Base-by-base conservation (phyloP, 2,329 filamentous ascomycete genomes). In the Orbilia ellipsospora region DNA sequence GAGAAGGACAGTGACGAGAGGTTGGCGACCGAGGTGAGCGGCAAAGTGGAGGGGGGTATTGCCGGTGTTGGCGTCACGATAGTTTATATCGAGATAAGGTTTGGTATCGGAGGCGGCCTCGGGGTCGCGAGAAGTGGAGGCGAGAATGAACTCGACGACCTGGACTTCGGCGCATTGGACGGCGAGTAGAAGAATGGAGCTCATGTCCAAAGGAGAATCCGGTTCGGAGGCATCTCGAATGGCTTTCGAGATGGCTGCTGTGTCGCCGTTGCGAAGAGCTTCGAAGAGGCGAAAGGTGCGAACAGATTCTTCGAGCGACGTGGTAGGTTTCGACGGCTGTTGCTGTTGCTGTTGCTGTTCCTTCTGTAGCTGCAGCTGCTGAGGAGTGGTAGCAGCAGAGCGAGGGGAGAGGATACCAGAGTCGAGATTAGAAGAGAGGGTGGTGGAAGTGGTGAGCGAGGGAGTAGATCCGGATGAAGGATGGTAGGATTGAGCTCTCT, bases 221-320 rank as follows among this genome's bases (percentile, higher is more conserved):
- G 83, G 80, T 76, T 82, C 79, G 77, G 84, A 81, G 73, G 84
- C 82, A 74, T 93, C 91, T 74, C 90, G 87, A 78, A 97, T 92
- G 0, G 92, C 92, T 81, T 90, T 94, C 31, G 92, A 92, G 79
- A 99, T 97, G 44, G 92, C 92, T 13, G 90, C 90, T 0, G 93
- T 96, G 82, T 99, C 94, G 64, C 95, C 95, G 81, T 88, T 95
- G 78, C 94, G 89, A 78, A 99, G 85, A 50, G 94, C 91, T 84
- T 98, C 95, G 81, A 98, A 97, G 55, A 97, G 89, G 78, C 94
- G 90, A 83, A 99, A 99, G 78, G 96, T 94, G 81, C 91, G 89
- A 63, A 99, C 93, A 0, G 94, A 97, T 82, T 97, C 93, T 81
- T 99, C 94, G 72, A 99, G 91, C 23, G 88, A 59, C 8, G 67